Evolutionary conservation across 257 asterid species (phyloP), one percentile per base, ranked within the genome.

Genomic region (Penstemon davidsonii): DNA sequence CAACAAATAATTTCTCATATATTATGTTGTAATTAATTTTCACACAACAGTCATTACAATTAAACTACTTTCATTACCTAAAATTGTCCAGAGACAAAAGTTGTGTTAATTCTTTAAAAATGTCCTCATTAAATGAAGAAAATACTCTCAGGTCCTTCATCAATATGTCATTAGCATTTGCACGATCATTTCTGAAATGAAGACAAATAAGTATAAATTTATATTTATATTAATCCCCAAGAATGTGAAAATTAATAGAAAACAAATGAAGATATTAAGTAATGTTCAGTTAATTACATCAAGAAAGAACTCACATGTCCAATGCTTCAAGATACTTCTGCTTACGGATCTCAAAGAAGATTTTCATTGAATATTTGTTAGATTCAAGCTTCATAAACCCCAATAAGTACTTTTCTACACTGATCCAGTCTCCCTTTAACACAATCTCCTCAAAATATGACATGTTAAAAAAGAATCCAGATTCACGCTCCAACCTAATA

Each of bases 81-180:
- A 86, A 83, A 62, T 86, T 81, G 60, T 86, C 91, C 12, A 83
- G 82, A n/a, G 88, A 76, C 74, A 86, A 62, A 66, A 86, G 88
- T 57, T 81, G 87, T 3, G 91, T 81, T 39, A 86, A 83, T 82
- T 86, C 91, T 77, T 86, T 86, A 64, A 83, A 81, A 62, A 86
- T 87, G 55, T 83, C 88, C 72, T 83, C 91, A 75, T 86, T 83
- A 67, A 81, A 81, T 43, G 88, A 72, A 1, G 85, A 83, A 66
- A 86, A 85, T 51, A 79, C 85, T 76, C 79, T 83, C 77, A 85
- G 75, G 75, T 85, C 91, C 80, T 85, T 83, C 60, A 86, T 82
- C 68, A 86, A 76, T 72, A 86, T 81, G 1, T 86, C 88, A 44
- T 83, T 87, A 58, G 84, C 91, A 69, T 79, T 79, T 69, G 85